phyloP scores from a whole-genome alignment of 2,329 filamentous ascomycete genomes.

The Conoideocrella luteorostrata region DNA sequence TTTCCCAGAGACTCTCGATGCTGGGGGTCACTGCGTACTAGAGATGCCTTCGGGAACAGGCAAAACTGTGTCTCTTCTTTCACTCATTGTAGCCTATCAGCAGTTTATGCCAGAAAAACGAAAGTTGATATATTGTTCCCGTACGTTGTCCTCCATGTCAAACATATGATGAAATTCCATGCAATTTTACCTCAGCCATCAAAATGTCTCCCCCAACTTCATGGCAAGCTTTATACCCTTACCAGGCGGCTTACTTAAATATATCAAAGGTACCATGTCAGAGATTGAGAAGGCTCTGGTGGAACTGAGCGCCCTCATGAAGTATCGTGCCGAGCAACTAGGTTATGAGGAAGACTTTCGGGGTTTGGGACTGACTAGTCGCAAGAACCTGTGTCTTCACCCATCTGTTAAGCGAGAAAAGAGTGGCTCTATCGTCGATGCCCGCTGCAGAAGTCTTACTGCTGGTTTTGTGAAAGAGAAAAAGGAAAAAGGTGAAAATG shows the following conservation, averaged over 20 bases:
- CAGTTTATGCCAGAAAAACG: constrained; percentile 87
- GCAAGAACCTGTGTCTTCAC: constrained; percentile 95
- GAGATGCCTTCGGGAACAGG: constrained; percentile 99
- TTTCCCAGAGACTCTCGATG: constrained; percentile 68
- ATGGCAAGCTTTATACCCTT: too few relatives aligned
- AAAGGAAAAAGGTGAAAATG: constrained; percentile 89
- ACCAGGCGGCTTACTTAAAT: not conserved
- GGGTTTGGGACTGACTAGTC: constrained; percentile 84
- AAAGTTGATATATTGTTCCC: constrained; percentile 97
- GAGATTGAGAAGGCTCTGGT: constrained; percentile 97
- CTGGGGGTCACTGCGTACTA: constrained; percentile 87
- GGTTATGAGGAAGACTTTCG: constrained; percentile 89
- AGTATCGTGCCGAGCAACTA: constrained; percentile 84
- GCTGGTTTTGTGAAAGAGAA: constrained; percentile 97
- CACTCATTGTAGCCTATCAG: constrained; percentile 94
- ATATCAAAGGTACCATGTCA: constrained; percentile 73
- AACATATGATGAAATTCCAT: not conserved
- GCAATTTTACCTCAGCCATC: not conserved
- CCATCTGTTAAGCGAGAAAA: constrained; percentile 95
- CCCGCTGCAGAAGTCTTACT: constrained; percentile 90
- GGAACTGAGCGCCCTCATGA: constrained; percentile 89
- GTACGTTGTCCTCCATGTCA: constrained; percentile 32
- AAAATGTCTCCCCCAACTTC: not conserved
- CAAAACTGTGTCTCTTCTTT: constrained; percentile 92
- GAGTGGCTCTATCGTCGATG: constrained; percentile 88